Evolutionary conservation across 2,329 filamentous ascomycete species (phyloP).

Genomic region (Colletotrichum eleusines): DNA sequence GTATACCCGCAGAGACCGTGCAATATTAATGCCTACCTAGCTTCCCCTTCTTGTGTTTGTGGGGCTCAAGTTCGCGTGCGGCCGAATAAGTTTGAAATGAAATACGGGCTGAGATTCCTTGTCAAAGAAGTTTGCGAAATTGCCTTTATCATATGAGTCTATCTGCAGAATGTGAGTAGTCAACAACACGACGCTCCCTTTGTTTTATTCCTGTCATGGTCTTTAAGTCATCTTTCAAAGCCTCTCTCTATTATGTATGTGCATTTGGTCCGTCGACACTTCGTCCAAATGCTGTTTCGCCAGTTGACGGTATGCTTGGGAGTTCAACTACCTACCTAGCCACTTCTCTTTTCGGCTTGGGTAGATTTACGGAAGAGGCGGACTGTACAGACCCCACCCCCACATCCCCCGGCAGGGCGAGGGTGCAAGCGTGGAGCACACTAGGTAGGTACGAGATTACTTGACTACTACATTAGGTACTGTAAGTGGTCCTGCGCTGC

Average conservation of each 20-base stretch:
- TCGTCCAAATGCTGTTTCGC: background rate
- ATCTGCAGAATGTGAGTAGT: background rate
- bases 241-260: background rate
- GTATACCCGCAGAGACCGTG: background rate
- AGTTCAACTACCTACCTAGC: background rate
- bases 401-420: background rate
- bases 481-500: background rate
- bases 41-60: background rate
- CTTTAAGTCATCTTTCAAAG: too few relatives aligned
- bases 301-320: background rate
- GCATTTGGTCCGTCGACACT: background rate
- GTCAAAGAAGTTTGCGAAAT: background rate
- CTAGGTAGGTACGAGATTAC: background rate
- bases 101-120: background rate
- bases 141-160: background rate
- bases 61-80: background rate
- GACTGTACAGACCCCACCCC: background rate
- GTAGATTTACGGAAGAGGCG: background rate
- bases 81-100: background rate
- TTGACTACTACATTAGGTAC: background rate
- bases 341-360: background rate
- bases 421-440: background rate
- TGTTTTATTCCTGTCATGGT: background rate
- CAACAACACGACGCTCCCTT: background rate
- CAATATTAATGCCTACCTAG: background rate